phyloP scores from a whole-genome alignment of 108 stramenopile genomes.

The Cyclotella sp. region DNA sequence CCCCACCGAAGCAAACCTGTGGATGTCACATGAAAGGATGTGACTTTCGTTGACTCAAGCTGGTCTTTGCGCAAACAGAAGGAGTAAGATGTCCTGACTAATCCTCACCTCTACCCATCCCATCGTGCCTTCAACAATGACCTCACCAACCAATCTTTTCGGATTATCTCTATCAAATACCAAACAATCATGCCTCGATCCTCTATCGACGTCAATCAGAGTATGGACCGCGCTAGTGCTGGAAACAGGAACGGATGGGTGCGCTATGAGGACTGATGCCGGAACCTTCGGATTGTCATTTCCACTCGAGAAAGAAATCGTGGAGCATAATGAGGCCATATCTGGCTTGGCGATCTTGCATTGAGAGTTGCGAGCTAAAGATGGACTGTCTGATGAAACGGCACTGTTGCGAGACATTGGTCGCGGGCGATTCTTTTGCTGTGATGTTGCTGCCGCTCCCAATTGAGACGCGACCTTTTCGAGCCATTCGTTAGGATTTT shows the following conservation, averaged over 20 bases:
- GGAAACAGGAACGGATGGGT: neutral
- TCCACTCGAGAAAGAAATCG: constrained; percentile 4
- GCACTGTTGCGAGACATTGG: constrained; percentile 1
- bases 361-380: neutral
- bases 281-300: constrained; percentile 6
- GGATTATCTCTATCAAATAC: constrained; percentile 25
- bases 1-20: constrained; percentile 21
- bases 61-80: too few species aligned
- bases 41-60: too few species aligned
- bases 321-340: constrained; percentile 12
- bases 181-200: constrained; percentile 8
- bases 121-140: constrained; percentile 18
- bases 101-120: constrained; percentile 27
- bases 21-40: too few species aligned
- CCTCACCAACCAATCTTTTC: constrained; percentile 28
- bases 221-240: neutral
- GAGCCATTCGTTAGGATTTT: constrained; percentile 42
- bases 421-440: constrained; percentile 2
- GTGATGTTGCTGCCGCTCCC: constrained; percentile 20
- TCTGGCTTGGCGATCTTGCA: neutral
- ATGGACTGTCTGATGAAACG: neutral
- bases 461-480: constrained; percentile 42
- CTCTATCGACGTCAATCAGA: neutral
- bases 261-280: constrained; percentile 13
- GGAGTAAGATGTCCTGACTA: too few species aligned